Conservation (phyloP, 371 early-diverging fungal species). For the Funneliformis caledonium region DNA sequence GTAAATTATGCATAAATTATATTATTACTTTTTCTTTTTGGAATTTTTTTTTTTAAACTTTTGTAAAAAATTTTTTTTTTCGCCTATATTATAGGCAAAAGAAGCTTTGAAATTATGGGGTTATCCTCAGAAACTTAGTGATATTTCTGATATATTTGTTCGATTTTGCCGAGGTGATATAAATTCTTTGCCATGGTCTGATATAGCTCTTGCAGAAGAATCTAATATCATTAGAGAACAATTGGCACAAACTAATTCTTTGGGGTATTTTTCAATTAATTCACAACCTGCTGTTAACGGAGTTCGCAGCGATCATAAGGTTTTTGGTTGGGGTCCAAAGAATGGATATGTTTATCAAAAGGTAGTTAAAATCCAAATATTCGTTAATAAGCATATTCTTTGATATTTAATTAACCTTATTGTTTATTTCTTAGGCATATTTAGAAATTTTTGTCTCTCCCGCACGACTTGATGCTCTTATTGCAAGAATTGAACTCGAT, state of each 20-base stretch:
- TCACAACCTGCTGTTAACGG: slow-evolving; percentile 97
- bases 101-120: slow-evolving; percentile 83
- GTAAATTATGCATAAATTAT: slow-evolving; percentile 7
- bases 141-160: slow-evolving; percentile 78
- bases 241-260: slow-evolving; percentile 74
- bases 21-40: not conserved
- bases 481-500: slow-evolving; percentile 65
- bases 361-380: slow-evolving; percentile 46
- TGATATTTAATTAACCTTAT: not conserved
- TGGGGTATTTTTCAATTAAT: slow-evolving; percentile 94
- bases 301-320: slow-evolving; percentile 74
- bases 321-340: slow-evolving; percentile 96
- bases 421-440: slow-evolving; percentile 64
- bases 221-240: slow-evolving; percentile 74
- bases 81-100: slow-evolving; percentile 32
- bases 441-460: slow-evolving; percentile 94
- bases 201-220: slow-evolving; percentile 82
- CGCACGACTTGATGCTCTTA: slow-evolving; percentile 67
- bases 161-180: slow-evolving; percentile 81
- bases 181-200: slow-evolving; percentile 91
- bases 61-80: slow-evolving; percentile 2
- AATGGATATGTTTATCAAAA: slow-evolving; percentile 97
- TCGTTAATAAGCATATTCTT: not conserved
- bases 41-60: not conserved
- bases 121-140: slow-evolving; percentile 65